Evolutionary conservation across 225 moss, liverwort and hornwort genomes (phyloP), one percentile per base, ranked within the genome.

Genomic region (Polytrichum commune): DNA sequence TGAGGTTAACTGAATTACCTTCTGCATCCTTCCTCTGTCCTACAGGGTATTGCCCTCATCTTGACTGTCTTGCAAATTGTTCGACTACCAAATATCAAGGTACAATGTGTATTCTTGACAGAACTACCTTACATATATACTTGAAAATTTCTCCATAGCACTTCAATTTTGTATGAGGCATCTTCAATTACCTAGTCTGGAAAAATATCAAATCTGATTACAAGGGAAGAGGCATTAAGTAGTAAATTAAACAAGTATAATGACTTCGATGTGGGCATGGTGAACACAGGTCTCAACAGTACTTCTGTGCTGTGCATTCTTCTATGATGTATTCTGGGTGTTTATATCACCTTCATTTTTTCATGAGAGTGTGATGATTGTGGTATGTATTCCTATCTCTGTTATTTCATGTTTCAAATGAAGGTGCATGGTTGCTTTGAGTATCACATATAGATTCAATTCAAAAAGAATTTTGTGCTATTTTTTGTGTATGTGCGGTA

Each of bases 51-150:
- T 58, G 81, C 97, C 65, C 89, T 98, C 32, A 98, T 98, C 62
- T 75, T 98, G 55, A 91, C 97, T 65, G 97, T 98, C 29, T 83
- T 98, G 66, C 97, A 98, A 80, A 91, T 98, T 74, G 94, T 98
- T 70, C 86, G 92, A 76, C 79, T 93, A n/a, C 91, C 89, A 72
- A 91, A 91, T 65, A 91, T 93, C 54, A 91, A 93, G 87, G 95
- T 96, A 32, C 54, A 70, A 3, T 46, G 46, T 46, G 46, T 13
- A 46, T 46, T 16, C 46, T 13, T 46, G 46, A 46, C 46, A 13
- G 16, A 46, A 3, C 46, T 16, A 46, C 13, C 46, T 46, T 46
- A 35, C 9, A 35, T 35, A 46, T 35, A 46, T 46, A 13, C 16
- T 46, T 4, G 16, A 46, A 46, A 46, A 16, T 46, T 16, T 4